A percentile compares a stretch with the other conserved stretches of the same genome.
Evolutionary conservation across 1,284 basidiomycete genomes (phyloP).

Genomic region (Papiliotrema nemorosa): DNA sequence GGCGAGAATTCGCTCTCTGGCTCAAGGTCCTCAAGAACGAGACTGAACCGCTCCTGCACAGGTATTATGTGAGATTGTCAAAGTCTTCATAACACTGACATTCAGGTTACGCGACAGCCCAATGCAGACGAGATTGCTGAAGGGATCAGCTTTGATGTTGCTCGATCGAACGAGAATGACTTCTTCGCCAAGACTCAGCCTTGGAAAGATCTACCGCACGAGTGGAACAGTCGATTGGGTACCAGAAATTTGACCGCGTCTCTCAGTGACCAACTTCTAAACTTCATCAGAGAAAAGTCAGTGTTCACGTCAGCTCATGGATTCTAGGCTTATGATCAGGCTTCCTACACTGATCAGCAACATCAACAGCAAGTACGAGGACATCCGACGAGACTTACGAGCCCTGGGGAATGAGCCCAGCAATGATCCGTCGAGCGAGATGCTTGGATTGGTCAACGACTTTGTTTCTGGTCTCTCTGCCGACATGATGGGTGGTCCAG

Average conservation of each 20-base stretch:
- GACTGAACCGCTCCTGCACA: constrained; percentile 1
- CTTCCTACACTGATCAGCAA: constrained; percentile 1
- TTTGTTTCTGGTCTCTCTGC: neutral
- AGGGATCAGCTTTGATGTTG: constrained; percentile 5
- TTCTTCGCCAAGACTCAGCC: constrained; percentile 2
- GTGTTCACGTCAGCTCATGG: neutral
- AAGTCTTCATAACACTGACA: neutral
- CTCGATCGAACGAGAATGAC: constrained; percentile 3
- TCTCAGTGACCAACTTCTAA: constrained; percentile 3
- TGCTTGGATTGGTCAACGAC: constrained; percentile 2
- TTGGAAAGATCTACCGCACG: neutral
- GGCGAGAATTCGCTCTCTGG: constrained; percentile 7
- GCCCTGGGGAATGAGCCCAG: constrained; percentile 3
- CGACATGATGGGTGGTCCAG: constrained; percentile 1
- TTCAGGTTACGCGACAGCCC: constrained; percentile 9
- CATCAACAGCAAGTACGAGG: neutral
- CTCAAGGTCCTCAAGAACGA: constrained; percentile 7
- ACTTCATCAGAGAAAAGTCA: constrained; percentile 6
- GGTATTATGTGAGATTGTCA: constrained; percentile 5
- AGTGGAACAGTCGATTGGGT: constrained; percentile 2
- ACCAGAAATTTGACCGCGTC: constrained; percentile 3
- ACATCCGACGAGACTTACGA: neutral
- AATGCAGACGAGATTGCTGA: constrained; percentile 5
- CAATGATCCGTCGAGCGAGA: constrained; percentile 1
- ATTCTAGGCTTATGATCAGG: neutral